These are phyloP conservation scores for Neoboletus brunneissimus DNA, from an alignment of 768 basidiomycete species.

Conservation along the genomic window DNA sequence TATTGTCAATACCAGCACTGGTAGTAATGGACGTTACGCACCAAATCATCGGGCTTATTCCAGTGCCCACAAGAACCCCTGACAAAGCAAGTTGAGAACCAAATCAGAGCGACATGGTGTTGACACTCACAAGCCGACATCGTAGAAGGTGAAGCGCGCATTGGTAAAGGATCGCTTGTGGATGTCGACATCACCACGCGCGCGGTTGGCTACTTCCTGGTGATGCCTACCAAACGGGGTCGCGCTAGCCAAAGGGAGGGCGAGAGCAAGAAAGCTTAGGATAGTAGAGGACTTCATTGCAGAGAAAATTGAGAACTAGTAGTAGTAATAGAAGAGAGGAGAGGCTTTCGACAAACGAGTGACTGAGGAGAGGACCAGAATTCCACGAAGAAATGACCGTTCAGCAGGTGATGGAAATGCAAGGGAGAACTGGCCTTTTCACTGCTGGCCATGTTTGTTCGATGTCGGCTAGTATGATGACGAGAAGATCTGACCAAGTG, in stretches of 20 bases:
- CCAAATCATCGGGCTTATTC: conserved; percentile 35
- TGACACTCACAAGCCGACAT: conserved; percentile 45
- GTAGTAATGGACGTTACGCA: not conserved
- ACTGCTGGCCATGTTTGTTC: conserved; percentile 14
- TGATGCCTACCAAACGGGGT: conserved; percentile 34
- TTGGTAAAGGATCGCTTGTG: conserved; percentile 35
- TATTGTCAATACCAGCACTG: not conserved
- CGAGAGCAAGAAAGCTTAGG: conserved; percentile 36
- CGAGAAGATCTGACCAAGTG: not conserved
- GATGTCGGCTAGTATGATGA: conserved; percentile 23
- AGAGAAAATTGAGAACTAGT: not conserved
- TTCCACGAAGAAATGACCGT: conserved; percentile 1
- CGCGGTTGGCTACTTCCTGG: conserved; percentile 47
- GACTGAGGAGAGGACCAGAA: conserved; percentile 16
- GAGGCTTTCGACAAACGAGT: conserved; percentile 17
- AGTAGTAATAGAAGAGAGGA: not conserved
- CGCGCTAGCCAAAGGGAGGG: conserved; percentile 35
- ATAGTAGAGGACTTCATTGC: conserved; percentile 28
- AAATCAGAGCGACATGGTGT: not conserved
- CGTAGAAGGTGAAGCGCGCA: conserved; percentile 52
- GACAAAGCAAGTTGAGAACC: not conserved
- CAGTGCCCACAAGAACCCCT: conserved; percentile 56
- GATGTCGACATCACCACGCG: conserved; percentile 34
- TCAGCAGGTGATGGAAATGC: conserved; percentile 1
- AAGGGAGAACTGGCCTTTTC: not conserved